Percentiles rank a stretch among this genome's conserved stretches.
phyloP scores from a whole-genome alignment of 768 basidiomycete genomes.

The Phylloporus sp. region DNA sequence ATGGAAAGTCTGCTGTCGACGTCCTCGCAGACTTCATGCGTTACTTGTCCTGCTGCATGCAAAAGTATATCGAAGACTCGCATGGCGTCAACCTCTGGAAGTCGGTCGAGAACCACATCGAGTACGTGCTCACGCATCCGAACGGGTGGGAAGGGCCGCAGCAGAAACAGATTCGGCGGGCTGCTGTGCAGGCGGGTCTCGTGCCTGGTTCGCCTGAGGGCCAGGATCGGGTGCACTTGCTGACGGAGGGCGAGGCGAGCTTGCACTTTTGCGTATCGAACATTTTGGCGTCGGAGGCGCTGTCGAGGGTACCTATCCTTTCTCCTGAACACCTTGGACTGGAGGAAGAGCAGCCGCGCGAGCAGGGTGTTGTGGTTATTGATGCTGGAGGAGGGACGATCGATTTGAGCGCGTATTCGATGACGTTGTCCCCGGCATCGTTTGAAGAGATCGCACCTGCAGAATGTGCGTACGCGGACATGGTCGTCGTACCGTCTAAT shows the following conservation, averaged over 20 bases:
- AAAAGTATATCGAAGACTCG: conserved; percentile 43
- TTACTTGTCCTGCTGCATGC: conserved; percentile 42
- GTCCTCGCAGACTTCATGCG: conserved; percentile 45
- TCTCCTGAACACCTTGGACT: conserved; percentile 16
- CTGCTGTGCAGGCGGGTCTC: conserved; percentile 48
- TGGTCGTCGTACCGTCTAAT: not conserved
- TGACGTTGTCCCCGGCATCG: conserved; percentile 35
- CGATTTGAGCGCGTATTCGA: conserved; percentile 40
- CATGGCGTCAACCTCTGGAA: conserved; percentile 45
- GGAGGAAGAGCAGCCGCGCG: conserved; percentile 20
- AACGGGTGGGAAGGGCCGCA: conserved; percentile 64
- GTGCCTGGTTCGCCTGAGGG: conserved; percentile 37
- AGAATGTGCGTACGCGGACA: conserved; percentile 26
- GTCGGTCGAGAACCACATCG: conserved; percentile 38
- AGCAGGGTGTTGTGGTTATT: conserved; percentile 39
- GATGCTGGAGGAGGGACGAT: conserved; percentile 48
- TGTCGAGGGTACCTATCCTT: conserved; percentile 17
- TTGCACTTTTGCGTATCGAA: conserved; percentile 52
- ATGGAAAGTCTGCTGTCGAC: conserved; percentile 36
- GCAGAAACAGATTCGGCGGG: conserved; percentile 51
- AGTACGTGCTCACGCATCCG: conserved; percentile 56
- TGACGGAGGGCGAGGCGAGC: conserved; percentile 64
- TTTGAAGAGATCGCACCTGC: conserved; percentile 37
- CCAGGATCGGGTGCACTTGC: conserved; percentile 44
- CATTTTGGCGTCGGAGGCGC: conserved; percentile 36